Percentiles rank a stretch among this genome's conserved stretches.
Evolutionary conservation across 2,329 filamentous ascomycete genomes (phyloP).

Genomic region (Colletotrichum karsti): DNA sequence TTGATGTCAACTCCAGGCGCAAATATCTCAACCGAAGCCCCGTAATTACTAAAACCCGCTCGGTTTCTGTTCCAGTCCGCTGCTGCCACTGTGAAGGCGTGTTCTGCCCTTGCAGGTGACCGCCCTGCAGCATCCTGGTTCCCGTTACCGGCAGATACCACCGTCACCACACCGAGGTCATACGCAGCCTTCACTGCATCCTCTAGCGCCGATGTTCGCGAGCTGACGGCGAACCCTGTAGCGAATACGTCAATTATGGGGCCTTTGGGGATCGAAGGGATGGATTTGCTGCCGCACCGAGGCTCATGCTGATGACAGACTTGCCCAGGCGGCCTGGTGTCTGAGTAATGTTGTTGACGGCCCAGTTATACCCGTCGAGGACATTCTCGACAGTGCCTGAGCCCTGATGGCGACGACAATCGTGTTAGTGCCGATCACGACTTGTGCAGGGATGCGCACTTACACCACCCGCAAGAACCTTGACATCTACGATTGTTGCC

Average conservation of each 20-base stretch:
- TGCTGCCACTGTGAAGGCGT: slow-evolving; percentile 62
- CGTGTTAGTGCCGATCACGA: slow-evolving; percentile 14
- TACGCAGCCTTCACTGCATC: slow-evolving; percentile 55
- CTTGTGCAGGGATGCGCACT: neutral
- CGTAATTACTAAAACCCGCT: slow-evolving; percentile 61
- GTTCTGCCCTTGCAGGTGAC: slow-evolving; percentile 57
- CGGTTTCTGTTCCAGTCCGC: slow-evolving; percentile 47
- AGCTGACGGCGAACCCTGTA: slow-evolving; percentile 26
- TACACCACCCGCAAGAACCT: slow-evolving; percentile 44
- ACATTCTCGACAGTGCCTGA: slow-evolving; percentile 31
- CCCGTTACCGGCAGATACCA: slow-evolving; percentile 63
- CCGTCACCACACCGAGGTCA: slow-evolving; percentile 55
- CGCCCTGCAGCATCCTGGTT: slow-evolving; percentile 37
- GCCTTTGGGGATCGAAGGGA: slow-evolving; percentile 34
- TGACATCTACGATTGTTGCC: slow-evolving; percentile 51
- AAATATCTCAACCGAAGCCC: slow-evolving; percentile 15
- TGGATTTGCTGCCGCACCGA: slow-evolving; percentile 31
- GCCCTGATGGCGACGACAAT: slow-evolving; percentile 38
- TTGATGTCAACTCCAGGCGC: slow-evolving; percentile 8
- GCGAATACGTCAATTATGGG: neutral
- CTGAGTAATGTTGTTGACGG: slow-evolving; percentile 41
- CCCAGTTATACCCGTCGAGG: slow-evolving; percentile 44
- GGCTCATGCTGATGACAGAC: slow-evolving; percentile 55
- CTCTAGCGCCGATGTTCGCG: slow-evolving; percentile 55
- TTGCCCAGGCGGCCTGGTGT: slow-evolving; percentile 34